Evolutionary conservation across 2,329 filamentous ascomycete genomes (phyloP), one percentile per base, ranked within the genome.

Genomic region (Knufia fluminis): DNA sequence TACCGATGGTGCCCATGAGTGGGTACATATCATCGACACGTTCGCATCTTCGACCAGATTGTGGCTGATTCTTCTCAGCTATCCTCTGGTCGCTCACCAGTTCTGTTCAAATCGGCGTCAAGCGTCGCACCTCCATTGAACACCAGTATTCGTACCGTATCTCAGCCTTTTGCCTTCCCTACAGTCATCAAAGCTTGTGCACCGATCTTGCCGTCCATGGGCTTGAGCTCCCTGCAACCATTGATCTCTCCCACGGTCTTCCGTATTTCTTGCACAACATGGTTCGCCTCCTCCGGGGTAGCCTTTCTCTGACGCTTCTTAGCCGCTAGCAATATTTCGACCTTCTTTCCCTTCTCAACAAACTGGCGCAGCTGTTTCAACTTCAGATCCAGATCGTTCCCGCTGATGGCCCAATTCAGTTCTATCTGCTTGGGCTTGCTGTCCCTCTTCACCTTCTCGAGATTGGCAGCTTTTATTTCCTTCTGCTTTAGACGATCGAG

Each of bases 401-500:
- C 62, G 53, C 81, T 82, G 60, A 94, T 94, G 28, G 83, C 82
- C 90, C 90, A 97, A 65, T 88, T 91, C 59, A 97, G 59, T 68
- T 96, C 90, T n/a, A 96, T 66, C 62, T 83, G 83, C 70, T 96
- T 96, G 14, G 66, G 62, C 58, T 61, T 64, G 52, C 56, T 66
- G 64, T 54, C 68, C 61, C 58, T 59, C 57, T 44, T 40, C 17
- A 52, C 54, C 41, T 52, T 52, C 47, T 64, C 68, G 20, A 44
- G 56, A 62, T 71, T 58, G 68, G 60, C 52, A 50, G 62, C 61
- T 35, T 33, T 59, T 50, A 65, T 64, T 17, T 63, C 61, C 24
- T 59, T 54, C 3, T 54, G 45, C 49, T 71, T 66, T 48, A 74
- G 68, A 19, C 66, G 66, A 57, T 71, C 60, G 61, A 66, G 71